A percentile compares a stretch with the other conserved stretches of the same genome.
Evolutionary conservation across 2,329 filamentous ascomycete genomes (phyloP).

Genomic region (Calonectria fujianensis): DNA sequence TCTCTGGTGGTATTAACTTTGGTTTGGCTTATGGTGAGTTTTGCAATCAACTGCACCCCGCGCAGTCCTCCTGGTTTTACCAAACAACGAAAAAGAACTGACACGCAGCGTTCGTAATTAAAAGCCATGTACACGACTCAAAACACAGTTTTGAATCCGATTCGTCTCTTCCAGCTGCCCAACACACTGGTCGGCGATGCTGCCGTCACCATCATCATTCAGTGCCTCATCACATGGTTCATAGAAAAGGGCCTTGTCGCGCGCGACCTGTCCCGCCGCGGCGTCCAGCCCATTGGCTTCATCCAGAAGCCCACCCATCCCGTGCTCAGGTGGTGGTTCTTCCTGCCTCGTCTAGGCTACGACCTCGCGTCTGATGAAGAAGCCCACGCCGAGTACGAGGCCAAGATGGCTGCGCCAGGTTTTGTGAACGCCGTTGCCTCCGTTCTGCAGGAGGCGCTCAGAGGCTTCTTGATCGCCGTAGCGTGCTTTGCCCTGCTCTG

Average conservation of each 20-base stretch:
- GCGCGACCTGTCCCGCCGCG: constrained; percentile 67
- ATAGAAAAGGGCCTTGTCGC: constrained; percentile 68
- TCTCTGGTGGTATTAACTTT: constrained; percentile 72
- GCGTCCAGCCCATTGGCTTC: constrained; percentile 69
- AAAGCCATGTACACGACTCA: constrained; percentile 69
- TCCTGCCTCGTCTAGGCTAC: constrained; percentile 28
- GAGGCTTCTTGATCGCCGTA: constrained; percentile 56
- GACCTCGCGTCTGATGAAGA: constrained; percentile 18
- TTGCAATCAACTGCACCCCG: too few species aligned
- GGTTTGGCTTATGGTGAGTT: constrained; percentile 69
- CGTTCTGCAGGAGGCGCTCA: constrained; percentile 56
- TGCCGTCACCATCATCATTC: constrained; percentile 70
- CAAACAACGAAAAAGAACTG: too few species aligned
- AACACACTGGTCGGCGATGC: constrained; percentile 70
- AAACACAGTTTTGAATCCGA: constrained; percentile 60
- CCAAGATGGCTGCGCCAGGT: constrained; percentile 11
- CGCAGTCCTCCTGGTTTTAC: too few species aligned
- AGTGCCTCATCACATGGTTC: constrained; percentile 71
- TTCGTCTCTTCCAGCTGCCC: constrained; percentile 70
- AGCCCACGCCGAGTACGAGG: constrained; percentile 18
- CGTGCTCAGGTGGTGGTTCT: constrained; percentile 64
- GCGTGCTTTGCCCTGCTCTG: constrained; percentile 66
- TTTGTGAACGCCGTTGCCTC: background rate
- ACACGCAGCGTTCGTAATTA: background rate
- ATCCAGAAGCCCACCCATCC: constrained; percentile 59